Evolutionary conservation across 2,329 filamentous ascomycete genomes (phyloP), one percentile per base, ranked within the genome.

Genomic region (Aspergillus latus): DNA sequence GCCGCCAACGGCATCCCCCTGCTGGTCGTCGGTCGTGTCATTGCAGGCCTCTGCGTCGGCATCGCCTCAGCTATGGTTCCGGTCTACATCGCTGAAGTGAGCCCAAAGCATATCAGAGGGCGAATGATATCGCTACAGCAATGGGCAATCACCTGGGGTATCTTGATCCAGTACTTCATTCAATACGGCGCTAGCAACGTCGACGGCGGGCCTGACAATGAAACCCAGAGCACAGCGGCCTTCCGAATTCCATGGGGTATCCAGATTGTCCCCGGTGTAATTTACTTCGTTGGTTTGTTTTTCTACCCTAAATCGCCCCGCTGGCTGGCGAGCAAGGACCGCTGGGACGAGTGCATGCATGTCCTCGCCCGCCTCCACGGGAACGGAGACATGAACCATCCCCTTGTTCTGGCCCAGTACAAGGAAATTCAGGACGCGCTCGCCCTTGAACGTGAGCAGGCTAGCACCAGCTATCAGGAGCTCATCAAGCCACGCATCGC

Each of bases 21-120:
- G 85, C 79, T 92, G 10, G 84, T 88, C 56, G 81, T 82, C 2
- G 88, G 88, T 2, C 84, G 89, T 61, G 76, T 86, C 58, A 82
- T 92, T 68, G 86, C 88, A 56, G 89, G 89, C 39, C 66, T 90
- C 60, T 85, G 85, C 57, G 86, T 91, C 49, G 89, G 88, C 58
- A 89, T 92, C 62, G 83, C 84, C 61, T 89, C 86, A 13, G 84
- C 87, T 3, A 78, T 89, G 64, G 87, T 89, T 1, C 86, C 85
- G 0, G 82, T 89, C 21, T 89, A 89, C 70, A 83, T 88, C 62
- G 81, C 84, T 48, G 88, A 90, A 69, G 77, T 89, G 8, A 85
- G 80, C n/a, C 78, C 78, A 13, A 79, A 79, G 1, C 74, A 73
- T 39, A 81, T 78, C 61, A 76, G 81, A 60, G 81, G 81, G 8